phyloP scores from a whole-genome alignment of 345 rosid species.

The Heritiera littoralis region DNA sequence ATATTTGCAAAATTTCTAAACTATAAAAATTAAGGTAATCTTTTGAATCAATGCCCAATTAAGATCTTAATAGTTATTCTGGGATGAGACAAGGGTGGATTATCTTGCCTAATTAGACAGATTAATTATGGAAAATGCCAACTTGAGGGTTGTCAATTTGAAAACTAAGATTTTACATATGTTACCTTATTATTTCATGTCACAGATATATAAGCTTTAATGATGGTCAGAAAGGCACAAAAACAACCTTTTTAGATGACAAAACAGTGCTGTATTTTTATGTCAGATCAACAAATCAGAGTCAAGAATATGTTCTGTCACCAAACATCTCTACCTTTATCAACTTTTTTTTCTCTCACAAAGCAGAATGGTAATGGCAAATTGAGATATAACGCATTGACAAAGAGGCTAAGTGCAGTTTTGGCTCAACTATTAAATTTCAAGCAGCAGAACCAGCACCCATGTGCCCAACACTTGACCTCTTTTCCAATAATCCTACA shows the following conservation, averaged over 20 bases:
- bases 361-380: neutral
- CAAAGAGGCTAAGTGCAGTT: no score
- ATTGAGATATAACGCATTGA: no score
- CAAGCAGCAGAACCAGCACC: no score
- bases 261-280: neutral
- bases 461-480: no score
- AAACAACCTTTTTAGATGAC: conserved; percentile 16
- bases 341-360: neutral
- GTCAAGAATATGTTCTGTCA: conserved; percentile 26
- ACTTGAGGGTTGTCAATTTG: neutral
- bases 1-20: no score
- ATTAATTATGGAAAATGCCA: neutral
- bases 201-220: neutral
- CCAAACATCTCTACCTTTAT: neutral
- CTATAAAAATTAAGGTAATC: no score
- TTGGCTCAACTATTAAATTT: no score
- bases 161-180: neutral
- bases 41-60: no score
- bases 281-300: conserved; percentile 23
- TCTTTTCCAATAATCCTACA: no score
- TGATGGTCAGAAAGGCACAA: conserved; percentile 2
- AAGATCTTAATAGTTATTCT: no score
- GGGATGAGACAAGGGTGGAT: no score
- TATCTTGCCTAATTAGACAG: neutral
- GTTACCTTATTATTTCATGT: neutral